A percentile compares a stretch with the other conserved stretches of the same genome.
These are phyloP conservation scores for Saccharomyces jurei DNA, from an alignment of 805 yeast species.

Conservation along the genomic window DNA sequence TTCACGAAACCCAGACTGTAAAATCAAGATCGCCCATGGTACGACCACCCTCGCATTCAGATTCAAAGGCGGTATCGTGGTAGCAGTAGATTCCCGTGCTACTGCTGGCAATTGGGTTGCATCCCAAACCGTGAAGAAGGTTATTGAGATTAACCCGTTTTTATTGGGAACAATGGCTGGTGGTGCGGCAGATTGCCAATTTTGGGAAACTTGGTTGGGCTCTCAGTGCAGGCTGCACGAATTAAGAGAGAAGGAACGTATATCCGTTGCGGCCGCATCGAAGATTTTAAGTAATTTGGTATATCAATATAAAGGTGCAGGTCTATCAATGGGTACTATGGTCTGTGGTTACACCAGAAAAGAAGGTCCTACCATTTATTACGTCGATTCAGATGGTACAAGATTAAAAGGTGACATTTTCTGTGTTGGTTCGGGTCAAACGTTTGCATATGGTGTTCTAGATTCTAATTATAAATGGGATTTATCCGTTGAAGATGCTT, in stretches of 20 bases:
- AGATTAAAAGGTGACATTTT: conserved; percentile 89
- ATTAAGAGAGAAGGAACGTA: conserved; percentile 87
- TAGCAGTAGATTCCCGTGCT: conserved; percentile 97
- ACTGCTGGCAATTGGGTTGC: conserved; percentile 98
- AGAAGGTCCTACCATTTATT: conserved; percentile 92
- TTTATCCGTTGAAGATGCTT: conserved; percentile 83
- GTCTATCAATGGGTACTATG: conserved; percentile 99
- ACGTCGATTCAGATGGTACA: conserved; percentile 96
- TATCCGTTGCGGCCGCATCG: conserved; percentile 93
- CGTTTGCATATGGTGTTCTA: conserved; percentile 96
- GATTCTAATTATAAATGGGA: conserved; percentile 93
- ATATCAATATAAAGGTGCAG: conserved; percentile 92
- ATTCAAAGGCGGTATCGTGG: conserved; percentile 89
- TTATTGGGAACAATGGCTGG: conserved; percentile 98
- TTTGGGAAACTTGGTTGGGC: conserved; percentile 98
- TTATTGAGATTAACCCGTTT: conserved; percentile 91
- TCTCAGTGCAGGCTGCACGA: conserved; percentile 93
- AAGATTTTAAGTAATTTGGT: conserved; percentile 86
- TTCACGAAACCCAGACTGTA: conserved; percentile 83
- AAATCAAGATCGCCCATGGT: conserved; percentile 95
- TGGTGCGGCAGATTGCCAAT: conserved; percentile 99
- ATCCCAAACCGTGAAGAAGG: conserved; percentile 95
- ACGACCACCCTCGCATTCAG: conserved; percentile 97
- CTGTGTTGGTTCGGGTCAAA: conserved; percentile 98
- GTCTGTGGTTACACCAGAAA: conserved; percentile 92